These are phyloP conservation scores for Colletotrichum agaves DNA, from an alignment of 2,329 filamentous ascomycete genomes.

Conservation along the genomic window DNA sequence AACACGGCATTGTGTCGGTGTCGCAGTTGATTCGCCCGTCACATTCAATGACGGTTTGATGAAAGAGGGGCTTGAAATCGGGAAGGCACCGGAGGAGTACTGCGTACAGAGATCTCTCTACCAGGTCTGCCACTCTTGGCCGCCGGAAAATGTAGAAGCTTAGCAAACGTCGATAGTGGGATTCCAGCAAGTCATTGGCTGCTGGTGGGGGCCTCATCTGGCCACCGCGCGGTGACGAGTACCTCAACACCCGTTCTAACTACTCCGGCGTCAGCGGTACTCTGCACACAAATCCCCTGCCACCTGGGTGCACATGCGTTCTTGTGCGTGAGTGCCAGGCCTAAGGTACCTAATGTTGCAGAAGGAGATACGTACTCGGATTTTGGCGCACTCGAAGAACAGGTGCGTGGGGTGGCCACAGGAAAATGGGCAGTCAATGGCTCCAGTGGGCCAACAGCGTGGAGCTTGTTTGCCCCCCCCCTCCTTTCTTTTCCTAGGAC, in stretches of 20 bases:
- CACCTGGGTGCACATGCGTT: not conserved
- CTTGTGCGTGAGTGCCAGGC: constrained; percentile 18
- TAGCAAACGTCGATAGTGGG: constrained; percentile 1
- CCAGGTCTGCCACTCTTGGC: not conserved
- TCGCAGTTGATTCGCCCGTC: constrained; percentile 7
- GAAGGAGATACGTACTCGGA: not conserved
- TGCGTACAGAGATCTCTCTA: not conserved
- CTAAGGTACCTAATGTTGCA: not conserved
- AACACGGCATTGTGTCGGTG: not conserved
- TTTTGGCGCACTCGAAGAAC: not conserved
- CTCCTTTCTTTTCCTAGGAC: too few species aligned
- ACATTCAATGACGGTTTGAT: constrained; percentile 16
- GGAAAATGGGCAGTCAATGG: constrained; percentile 30
- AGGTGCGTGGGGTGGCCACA: constrained; percentile 26
- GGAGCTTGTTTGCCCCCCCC: constrained; percentile 9
- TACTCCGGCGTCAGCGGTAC: not conserved
- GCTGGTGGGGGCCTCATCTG: constrained; percentile 15
- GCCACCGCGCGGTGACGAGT: not conserved
- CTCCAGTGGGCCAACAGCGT: constrained; percentile 15
- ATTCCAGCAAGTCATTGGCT: constrained; percentile 10
- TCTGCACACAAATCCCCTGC: not conserved
- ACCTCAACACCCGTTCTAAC: not conserved
- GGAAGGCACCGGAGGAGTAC: not conserved
- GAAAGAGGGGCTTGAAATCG: constrained; percentile 6
- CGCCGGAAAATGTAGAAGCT: constrained; percentile 23